A percentile compares a stretch with the other conserved stretches of the same genome.
Conservation (phyloP, 2,329 filamentous ascomycete genomes). For the Epichloe gansuensis region DNA sequence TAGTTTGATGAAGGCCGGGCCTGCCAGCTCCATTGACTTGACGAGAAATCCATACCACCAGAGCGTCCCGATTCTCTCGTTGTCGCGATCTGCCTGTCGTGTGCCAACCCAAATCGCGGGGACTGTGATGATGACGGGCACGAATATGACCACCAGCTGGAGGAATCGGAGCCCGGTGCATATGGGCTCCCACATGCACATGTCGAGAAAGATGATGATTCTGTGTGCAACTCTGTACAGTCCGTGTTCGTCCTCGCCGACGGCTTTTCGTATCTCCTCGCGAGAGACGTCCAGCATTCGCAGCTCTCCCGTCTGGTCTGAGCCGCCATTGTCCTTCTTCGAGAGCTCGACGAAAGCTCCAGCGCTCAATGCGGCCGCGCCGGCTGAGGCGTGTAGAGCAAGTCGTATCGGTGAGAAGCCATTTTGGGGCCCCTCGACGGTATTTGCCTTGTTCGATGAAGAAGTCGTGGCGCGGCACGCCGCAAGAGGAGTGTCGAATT, state of each 20-base stretch:
- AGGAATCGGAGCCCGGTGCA: slow-evolving; percentile 81
- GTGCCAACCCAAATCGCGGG: slow-evolving; percentile 71
- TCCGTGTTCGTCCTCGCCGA: slow-evolving; percentile 49
- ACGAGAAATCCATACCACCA: slow-evolving; percentile 95
- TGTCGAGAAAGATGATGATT: slow-evolving; percentile 55
- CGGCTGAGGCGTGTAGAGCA: slow-evolving; percentile 27
- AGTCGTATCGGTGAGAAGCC: slow-evolving; percentile 12
- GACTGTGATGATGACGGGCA: slow-evolving; percentile 72
- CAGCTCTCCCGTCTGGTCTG: slow-evolving; percentile 58
- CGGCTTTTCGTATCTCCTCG: slow-evolving; percentile 59
- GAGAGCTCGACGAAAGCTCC: slow-evolving; percentile 46
- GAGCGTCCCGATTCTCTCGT: slow-evolving; percentile 68
- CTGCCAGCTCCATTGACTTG: slow-evolving; percentile 78
- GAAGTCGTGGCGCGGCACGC: slow-evolving; percentile 16
- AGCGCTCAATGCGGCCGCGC: slow-evolving; percentile 36
- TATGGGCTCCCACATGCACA: slow-evolving; percentile 71
- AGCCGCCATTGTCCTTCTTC: slow-evolving; percentile 37
- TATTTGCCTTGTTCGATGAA: slow-evolving; percentile 13
- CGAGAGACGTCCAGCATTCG: slow-evolving; percentile 80
- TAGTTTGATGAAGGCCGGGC: slow-evolving; percentile 96
- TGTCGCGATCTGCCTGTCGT: slow-evolving; percentile 49
- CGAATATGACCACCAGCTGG: slow-evolving; percentile 77
- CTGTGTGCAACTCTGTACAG: slow-evolving; percentile 45
- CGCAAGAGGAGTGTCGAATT: slow-evolving; percentile 11
- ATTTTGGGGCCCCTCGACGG: slow-evolving; percentile 12